Base-by-base conservation (phyloP, 345 rosid genomes). In the Aegle marmelos region DNA sequence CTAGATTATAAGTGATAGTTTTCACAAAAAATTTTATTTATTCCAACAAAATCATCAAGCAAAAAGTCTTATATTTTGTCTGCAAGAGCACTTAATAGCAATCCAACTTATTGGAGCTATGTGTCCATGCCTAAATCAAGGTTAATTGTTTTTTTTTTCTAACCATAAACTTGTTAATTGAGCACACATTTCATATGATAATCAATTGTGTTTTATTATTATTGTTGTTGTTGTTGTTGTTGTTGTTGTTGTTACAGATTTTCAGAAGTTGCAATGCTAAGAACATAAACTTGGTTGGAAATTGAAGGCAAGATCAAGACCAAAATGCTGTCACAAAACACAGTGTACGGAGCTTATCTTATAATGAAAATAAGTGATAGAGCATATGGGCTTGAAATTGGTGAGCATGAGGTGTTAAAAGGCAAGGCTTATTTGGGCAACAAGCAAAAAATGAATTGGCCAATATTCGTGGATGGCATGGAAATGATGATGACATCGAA, bases 101-200 rank as follows among this genome's bases (percentile, higher is more conserved):
- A 88, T 63, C 80, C 91, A 13, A 70, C 78, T 60, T 63, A 80
- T 59, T 94, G 97, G 97, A 31, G 69, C 22, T 94, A 95, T 97
- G 68, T 61, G 17, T 81, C 88, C 10, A 68, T 59, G 14, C 71
- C 90, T 50, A 74, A 87, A 76, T 93, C 97, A 39, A 90, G 92
- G 96, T 90, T 22, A 8, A 25, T 71, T 50, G 9, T 27, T 1
- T 27, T 21, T 37, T 2, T 6, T 6, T 6, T 31, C 2, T n/a
- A n/a, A n/a, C n/a, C n/a, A n/a, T 31, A 31, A 33, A 33, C 34
- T 17, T 36, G 48, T 22, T 7, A 22, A 41, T 41, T 41, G 6
- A 41, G 9, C 10, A 8, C 13, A 41, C 48, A 8, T 41, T 41
- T 41, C 9, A 41, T 41, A 9, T 9, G 48, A 41, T 9, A 10